Base-by-base conservation (phyloP, 2,329 filamentous ascomycete genomes). In the Mycogone perniciosa region DNA sequence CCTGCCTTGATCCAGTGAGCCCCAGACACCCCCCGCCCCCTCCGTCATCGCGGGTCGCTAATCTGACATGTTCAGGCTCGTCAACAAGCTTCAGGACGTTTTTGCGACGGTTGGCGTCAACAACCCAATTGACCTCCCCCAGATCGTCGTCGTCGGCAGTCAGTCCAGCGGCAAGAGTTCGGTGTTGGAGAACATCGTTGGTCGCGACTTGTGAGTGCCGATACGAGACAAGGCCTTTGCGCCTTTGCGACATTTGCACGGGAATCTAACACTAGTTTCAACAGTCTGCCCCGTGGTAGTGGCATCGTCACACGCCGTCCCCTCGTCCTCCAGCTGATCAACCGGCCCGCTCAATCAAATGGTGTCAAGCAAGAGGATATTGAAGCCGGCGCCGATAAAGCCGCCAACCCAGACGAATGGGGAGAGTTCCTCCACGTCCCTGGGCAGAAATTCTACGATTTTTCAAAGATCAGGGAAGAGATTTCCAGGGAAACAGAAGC, bases 131-230 rank as follows among this genome's bases (percentile, higher is more conserved):
- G 93, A 99, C 76, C 76, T 99, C 57, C 93, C 93, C 50, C 93
- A 99, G 76, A 99, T 99, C 69, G 92, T 87, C 61, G 93, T 99
- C 60, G 93, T 99, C 52, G 93, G 93, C 66, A 96, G 91, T 71
- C 93, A 99, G 76, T 99, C 93, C 20, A 96, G 92, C 71, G 93
- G 93, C 74, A 99, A 99, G 84, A 96, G 90, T 79, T 99, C 93
- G 13, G 93, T 99, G 61, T 74, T 99, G 64, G 93, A 99, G 73
- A 99, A 99, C 67, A 99, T 99, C 65, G 93, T 99, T 52, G 93
- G 93, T 53, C 83, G 93, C 77, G 93, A 99, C 75, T 99, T 99
- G 92, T 97, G 79, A 76, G 89, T 79, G 54, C 51, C 39, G 27
- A 37, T 35, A 20, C 11, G 31, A 38, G 8, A 31, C 7, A 27